phyloP scores from a whole-genome alignment of 345 rosid genomes.

The Eucalyptus victrix region DNA sequence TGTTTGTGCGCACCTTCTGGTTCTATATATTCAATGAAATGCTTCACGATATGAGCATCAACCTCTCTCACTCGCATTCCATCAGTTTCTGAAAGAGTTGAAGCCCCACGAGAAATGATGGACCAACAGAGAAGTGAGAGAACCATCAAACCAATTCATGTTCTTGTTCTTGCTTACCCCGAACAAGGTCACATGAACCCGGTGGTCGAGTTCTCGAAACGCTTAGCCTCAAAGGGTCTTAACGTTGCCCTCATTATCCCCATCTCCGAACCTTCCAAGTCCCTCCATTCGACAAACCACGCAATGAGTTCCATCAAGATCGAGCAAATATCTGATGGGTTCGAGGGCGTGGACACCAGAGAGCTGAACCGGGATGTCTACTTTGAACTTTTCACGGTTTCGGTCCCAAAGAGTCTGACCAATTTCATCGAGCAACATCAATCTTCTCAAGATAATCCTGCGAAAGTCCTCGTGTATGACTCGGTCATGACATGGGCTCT shows the following conservation, averaged over 20 bases:
- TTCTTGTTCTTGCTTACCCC: neutral
- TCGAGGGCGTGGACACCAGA: neutral
- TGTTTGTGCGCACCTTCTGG: neutral
- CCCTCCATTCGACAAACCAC: neutral
- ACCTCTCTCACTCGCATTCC: neutral
- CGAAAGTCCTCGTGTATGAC: slow-evolving; percentile 7
- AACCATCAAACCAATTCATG: neutral
- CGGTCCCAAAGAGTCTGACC: neutral
- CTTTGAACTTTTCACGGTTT: neutral
- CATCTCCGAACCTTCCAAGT: neutral
- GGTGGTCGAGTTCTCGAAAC: slow-evolving; percentile 8
- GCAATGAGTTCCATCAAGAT: neutral
- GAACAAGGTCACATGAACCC: slow-evolving; percentile 16
- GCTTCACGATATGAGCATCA: neutral
- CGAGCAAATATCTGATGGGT: slow-evolving; percentile 4
- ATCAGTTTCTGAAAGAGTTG: neutral
- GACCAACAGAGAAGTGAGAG: neutral
- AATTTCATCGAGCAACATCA: neutral
- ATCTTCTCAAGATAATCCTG: neutral
- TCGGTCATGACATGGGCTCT: slow-evolving; percentile 9
- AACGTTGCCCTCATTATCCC: neutral
- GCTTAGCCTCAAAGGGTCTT: slow-evolving; percentile 9
- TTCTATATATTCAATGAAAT: neutral
- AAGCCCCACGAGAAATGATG: neutral
- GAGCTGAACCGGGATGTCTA: neutral